Percentiles rank a stretch among this genome's conserved stretches.
Evolutionary conservation across 1,284 basidiomycete genomes (phyloP).

Genomic region (Cryptococcus hybrid): DNA sequence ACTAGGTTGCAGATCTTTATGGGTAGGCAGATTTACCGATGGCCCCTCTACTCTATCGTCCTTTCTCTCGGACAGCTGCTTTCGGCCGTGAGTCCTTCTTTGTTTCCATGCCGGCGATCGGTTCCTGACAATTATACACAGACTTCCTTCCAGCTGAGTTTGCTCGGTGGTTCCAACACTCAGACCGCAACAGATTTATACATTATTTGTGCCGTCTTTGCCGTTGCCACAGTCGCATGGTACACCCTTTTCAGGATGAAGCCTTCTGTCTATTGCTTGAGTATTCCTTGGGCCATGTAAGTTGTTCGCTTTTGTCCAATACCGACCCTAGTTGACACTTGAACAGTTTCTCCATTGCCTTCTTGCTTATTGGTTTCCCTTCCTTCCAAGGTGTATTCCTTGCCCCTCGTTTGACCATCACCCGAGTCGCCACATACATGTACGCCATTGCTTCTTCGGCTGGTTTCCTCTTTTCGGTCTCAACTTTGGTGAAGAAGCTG

Average conservation of each 20-base stretch:
- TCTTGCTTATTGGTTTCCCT: constrained; percentile 84
- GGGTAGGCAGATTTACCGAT: constrained; percentile 70
- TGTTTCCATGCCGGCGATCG: not conserved
- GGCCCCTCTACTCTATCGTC: constrained; percentile 87
- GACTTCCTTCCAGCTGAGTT: constrained; percentile 91
- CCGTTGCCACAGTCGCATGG: constrained; percentile 81
- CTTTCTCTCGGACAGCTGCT: constrained; percentile 76
- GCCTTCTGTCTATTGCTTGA: constrained; percentile 81
- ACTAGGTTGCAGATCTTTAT: constrained; percentile 75
- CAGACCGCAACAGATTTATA: constrained; percentile 80
- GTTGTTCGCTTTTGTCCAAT: constrained; percentile 7
- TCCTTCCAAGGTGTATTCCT: constrained; percentile 66
- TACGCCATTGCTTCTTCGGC: constrained; percentile 87
- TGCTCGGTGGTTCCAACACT: constrained; percentile 80
- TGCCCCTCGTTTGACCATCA: constrained; percentile 62
- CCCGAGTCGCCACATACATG: constrained; percentile 75
- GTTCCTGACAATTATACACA: constrained; percentile 14
- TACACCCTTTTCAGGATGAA: constrained; percentile 84
- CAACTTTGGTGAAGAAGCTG: constrained; percentile 94
- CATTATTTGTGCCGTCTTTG: constrained; percentile 79
- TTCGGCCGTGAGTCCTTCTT: constrained; percentile 29
- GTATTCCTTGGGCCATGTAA: constrained; percentile 76
- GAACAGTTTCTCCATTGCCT: constrained; percentile 69
- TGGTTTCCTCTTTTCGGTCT: constrained; percentile 88
- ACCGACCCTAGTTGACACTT: not conserved